phyloP scores from a whole-genome alignment of 1,284 basidiomycete genomes.

The Puccinia polysora region DNA sequence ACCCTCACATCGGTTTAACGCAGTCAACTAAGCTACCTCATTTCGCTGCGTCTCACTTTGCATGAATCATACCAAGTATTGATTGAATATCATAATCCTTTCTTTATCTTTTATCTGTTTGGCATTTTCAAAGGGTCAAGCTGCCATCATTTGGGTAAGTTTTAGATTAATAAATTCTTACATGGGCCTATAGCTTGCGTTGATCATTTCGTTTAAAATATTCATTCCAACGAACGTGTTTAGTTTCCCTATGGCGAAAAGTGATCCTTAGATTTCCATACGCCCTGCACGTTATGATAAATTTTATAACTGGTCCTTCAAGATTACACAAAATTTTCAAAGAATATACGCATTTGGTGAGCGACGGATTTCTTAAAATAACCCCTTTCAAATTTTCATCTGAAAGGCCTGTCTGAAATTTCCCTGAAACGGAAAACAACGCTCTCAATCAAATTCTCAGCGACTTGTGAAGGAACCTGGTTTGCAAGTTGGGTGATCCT shows the following conservation, averaged over 20 bases:
- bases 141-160: slow-evolving; percentile 15
- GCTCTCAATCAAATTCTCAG: too few species aligned
- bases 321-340: slow-evolving; percentile 10
- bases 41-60: too few species aligned
- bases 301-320: background rate
- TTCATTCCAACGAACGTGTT: too few species aligned
- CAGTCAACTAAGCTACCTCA: too few species aligned
- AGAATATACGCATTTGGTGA: slow-evolving; percentile 13
- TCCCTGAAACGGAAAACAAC: too few species aligned
- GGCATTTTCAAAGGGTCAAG: background rate
- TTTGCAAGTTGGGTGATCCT: slow-evolving; percentile 1
- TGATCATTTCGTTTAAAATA: too few species aligned
- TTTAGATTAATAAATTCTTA: too few species aligned
- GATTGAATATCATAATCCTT: background rate
- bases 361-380: background rate
- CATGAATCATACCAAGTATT: too few species aligned
- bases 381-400: background rate
- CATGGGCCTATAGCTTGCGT: too few species aligned
- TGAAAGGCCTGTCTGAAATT: background rate
- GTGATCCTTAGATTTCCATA: slow-evolving; percentile 1
- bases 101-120: background rate
- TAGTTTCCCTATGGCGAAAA: background rate
- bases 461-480: slow-evolving; percentile 1
- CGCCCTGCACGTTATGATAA: background rate
- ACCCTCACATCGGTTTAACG: too few species aligned